A percentile compares a stretch with the other conserved stretches of the same genome.
These are phyloP conservation scores for Aotearoamyces nothofagi DNA, from an alignment of 2,329 filamentous ascomycete species.

Conservation along the genomic window DNA sequence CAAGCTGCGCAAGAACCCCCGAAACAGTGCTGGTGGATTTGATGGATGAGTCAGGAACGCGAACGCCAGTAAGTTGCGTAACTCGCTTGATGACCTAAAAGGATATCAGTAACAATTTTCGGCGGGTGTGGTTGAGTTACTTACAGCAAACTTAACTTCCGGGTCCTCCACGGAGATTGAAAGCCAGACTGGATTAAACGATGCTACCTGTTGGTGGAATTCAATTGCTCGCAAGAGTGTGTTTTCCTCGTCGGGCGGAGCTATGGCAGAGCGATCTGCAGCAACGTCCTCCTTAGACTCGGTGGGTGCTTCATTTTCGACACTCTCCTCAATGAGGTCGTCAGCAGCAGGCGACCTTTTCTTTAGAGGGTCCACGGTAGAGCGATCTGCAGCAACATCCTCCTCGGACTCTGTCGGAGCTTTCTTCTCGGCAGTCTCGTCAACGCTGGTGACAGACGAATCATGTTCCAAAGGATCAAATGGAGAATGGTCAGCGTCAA, in stretches of 20 bases:
- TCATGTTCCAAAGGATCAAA: constrained; percentile 6
- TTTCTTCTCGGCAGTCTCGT: constrained; percentile 9
- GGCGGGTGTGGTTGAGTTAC: constrained; percentile 18
- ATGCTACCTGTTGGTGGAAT: constrained; percentile 19
- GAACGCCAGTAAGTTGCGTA: constrained; percentile 65
- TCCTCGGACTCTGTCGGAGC: constrained; percentile 15
- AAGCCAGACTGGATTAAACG: constrained; percentile 43
- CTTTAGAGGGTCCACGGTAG: constrained; percentile 11
- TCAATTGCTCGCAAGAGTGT: constrained; percentile 8
- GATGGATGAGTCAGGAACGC: constrained; percentile 57
- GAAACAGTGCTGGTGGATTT: constrained; percentile 35
- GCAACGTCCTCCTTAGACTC: constrained; percentile 15
- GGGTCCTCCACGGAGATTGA: constrained; percentile 37
- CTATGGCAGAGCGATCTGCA: constrained; percentile 12
- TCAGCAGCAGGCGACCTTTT: no score
- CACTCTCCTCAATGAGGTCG: constrained; percentile 9
- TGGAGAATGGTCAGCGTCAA: constrained; percentile 13
- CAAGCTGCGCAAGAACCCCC: constrained; percentile 36
- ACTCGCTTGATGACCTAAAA: constrained; percentile 64
- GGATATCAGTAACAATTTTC: constrained; percentile 5
- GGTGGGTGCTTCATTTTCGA: constrained; percentile 9
- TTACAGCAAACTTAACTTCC: constrained; percentile 58
- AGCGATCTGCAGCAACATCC: constrained; percentile 13
- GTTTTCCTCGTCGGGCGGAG: constrained; percentile 6
- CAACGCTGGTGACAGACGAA: constrained; percentile 5